Percentiles rank a stretch among this genome's conserved stretches.
Evolutionary conservation across 2,329 filamentous ascomycete genomes (phyloP).

Genomic region (Aspergillus versicolor): DNA sequence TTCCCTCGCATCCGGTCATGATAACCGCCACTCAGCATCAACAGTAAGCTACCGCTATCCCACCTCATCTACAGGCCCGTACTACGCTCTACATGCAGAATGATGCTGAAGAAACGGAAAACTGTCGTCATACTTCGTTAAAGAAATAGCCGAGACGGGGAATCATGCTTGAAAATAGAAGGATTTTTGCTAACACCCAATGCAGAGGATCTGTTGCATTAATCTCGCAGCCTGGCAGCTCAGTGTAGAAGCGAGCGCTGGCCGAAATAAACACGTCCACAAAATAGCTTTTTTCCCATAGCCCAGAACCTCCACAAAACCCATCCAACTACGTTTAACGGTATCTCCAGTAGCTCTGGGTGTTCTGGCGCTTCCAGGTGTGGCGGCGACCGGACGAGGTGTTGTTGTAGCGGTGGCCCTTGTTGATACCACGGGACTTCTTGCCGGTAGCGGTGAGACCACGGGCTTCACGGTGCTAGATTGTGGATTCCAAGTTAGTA

Average conservation of each 20-base stretch:
- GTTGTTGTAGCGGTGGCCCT: slow-evolving; percentile 99
- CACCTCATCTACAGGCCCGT: not conserved
- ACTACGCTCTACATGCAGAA: slow-evolving; percentile 1
- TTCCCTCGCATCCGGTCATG: not conserved
- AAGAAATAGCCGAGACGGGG: slow-evolving; percentile 29
- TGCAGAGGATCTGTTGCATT: slow-evolving; percentile 37
- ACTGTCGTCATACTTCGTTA: slow-evolving; percentile 40
- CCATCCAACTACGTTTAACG: slow-evolving; percentile 56
- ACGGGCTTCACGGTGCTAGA: slow-evolving; percentile 88
- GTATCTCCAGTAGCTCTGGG: slow-evolving; percentile 97
- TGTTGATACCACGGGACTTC: slow-evolving; percentile 99
- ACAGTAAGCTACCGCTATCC: not conserved
- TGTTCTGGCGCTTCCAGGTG: slow-evolving; percentile 99
- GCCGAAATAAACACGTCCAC: slow-evolving; percentile 37
- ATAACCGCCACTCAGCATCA: not conserved
- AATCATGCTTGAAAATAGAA: slow-evolving; percentile 28
- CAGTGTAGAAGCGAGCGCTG: slow-evolving; percentile 31
- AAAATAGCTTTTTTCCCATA: slow-evolving; percentile 31
- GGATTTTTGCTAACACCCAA: slow-evolving; percentile 41
- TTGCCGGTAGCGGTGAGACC: slow-evolving; percentile 98
- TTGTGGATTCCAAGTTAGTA: slow-evolving; percentile 23
- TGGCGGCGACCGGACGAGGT: slow-evolving; percentile 95
- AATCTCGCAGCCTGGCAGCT: slow-evolving; percentile 32
- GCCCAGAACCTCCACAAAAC: slow-evolving; percentile 28
- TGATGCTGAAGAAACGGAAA: slow-evolving; percentile 25